These are phyloP conservation scores for Dryadomyces sulphureus DNA, from an alignment of 2,329 filamentous ascomycete genomes.

Conservation along the genomic window DNA sequence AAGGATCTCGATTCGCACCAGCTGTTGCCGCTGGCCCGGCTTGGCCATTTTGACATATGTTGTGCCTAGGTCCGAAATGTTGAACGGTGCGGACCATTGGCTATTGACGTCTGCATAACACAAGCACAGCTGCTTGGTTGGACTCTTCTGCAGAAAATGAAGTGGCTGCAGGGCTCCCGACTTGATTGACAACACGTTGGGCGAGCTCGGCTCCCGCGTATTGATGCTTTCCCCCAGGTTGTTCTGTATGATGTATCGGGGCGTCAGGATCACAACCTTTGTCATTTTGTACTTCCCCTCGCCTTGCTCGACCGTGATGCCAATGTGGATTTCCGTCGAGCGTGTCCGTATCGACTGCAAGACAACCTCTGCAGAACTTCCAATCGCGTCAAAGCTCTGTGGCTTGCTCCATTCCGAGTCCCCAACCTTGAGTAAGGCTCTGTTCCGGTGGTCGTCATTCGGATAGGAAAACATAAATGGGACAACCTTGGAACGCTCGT, in stretches of 20 bases:
- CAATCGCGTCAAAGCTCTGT: constrained; percentile 95
- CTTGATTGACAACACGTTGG: constrained; percentile 65
- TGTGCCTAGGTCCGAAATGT: constrained; percentile 86
- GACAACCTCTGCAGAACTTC: constrained; percentile 78
- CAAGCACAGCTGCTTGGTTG: constrained; percentile 77
- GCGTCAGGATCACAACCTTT: constrained; percentile 85
- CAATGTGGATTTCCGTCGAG: constrained; percentile 74
- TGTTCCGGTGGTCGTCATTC: constrained; percentile 79
- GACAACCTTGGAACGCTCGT: constrained; percentile 51
- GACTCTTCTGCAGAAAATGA: constrained; percentile 73
- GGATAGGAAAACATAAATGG: constrained; percentile 96
- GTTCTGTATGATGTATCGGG: constrained; percentile 88
- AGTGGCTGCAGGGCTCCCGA: constrained; percentile 70
- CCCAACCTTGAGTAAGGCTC: constrained; percentile 73
- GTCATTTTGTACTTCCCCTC: constrained; percentile 97
- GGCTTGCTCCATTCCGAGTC: constrained; percentile 94
- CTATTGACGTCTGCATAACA: constrained; percentile 92
- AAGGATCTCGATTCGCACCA: constrained; percentile 77
- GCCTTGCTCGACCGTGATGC: constrained; percentile 76
- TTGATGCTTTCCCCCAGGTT: constrained; percentile 79
- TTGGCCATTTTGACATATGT: constrained; percentile 90
- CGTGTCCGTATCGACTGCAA: constrained; percentile 53
- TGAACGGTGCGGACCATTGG: constrained; percentile 95
- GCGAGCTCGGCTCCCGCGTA: constrained; percentile 82
- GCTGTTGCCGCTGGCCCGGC: constrained; percentile 72